phyloP scores from a whole-genome alignment of 495 filamentous ascomycete species.

The Talaromyces wortmannii region DNA sequence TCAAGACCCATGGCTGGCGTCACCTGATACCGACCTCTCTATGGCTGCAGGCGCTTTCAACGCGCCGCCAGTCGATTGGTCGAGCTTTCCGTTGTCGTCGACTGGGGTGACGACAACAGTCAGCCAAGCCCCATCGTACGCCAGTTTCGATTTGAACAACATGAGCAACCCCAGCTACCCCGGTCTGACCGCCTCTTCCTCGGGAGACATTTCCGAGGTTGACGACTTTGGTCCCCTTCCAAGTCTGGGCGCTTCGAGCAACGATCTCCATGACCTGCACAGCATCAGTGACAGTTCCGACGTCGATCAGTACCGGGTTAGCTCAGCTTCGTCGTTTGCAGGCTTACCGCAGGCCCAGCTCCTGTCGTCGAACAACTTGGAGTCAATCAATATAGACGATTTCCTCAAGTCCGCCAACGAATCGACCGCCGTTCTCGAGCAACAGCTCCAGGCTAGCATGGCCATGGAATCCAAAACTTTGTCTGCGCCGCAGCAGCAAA shows the following conservation, averaged over 20 bases:
- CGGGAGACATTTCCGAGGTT: constrained; percentile 68
- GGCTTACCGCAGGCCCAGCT: constrained; percentile 44
- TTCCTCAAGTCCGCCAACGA: constrained; percentile 49
- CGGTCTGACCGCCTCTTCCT: constrained; percentile 53
- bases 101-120: constrained; percentile 53
- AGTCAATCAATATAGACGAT: constrained; percentile 56
- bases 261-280: constrained; percentile 35
- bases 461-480: constrained; percentile 30
- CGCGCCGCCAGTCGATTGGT: constrained; percentile 67
- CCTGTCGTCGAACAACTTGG: constrained; percentile 46
- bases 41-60: constrained; percentile 59
- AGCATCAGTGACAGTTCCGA: constrained; percentile 50
- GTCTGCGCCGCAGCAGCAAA: constrained; percentile 26
- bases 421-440: constrained; percentile 38
- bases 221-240: constrained; percentile 53
- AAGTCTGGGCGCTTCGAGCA: constrained; percentile 19
- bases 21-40: constrained; percentile 57
- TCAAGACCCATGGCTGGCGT: constrained; percentile 33
- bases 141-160: constrained; percentile 56
- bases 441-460: constrained; percentile 39
- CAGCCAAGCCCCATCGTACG: constrained; percentile 64
- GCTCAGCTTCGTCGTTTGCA: constrained; percentile 46
- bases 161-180: constrained; percentile 43
- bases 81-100: constrained; percentile 57
- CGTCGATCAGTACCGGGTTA: constrained; percentile 46